phyloP scores from a whole-genome alignment of 1,139 yeast genomes.

The Candida labiduridarum region DNA sequence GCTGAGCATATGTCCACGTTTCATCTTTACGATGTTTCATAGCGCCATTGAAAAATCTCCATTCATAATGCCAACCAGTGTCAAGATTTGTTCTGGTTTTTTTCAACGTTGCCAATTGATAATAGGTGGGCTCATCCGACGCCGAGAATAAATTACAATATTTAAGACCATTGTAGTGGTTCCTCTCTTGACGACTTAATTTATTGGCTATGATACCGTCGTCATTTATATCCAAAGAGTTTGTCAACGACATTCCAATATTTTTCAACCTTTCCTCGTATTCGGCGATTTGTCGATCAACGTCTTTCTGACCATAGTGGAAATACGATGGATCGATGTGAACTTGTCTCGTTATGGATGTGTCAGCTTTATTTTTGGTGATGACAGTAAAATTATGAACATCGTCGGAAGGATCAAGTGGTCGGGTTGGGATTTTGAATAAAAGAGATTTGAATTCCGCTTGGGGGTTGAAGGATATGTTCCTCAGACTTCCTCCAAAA shows the following conservation, averaged over 20 bases:
- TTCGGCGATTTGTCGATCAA: slow-evolving; percentile 28
- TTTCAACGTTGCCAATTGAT: slow-evolving; percentile 35
- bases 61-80: slow-evolving; percentile 44
- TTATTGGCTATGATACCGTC: slow-evolving; percentile 15
- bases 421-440: slow-evolving; percentile 20
- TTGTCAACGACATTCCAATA: slow-evolving; percentile 26
- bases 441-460: slow-evolving; percentile 18
- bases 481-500: slow-evolving; percentile 10
- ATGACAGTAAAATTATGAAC: slow-evolving; percentile 20
- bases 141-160: slow-evolving; percentile 19
- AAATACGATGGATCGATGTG: slow-evolving; percentile 23
- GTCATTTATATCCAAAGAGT: slow-evolving; percentile 26
- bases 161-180: slow-evolving; percentile 28
- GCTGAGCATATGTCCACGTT: slow-evolving; percentile 26
- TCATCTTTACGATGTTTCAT: slow-evolving; percentile 23
- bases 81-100: slow-evolving; percentile 29
- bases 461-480: slow-evolving; percentile 19
- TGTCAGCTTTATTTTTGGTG: slow-evolving; percentile 18
- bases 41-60: slow-evolving; percentile 41
- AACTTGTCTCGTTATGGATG: slow-evolving; percentile 22
- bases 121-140: slow-evolving; percentile 31
- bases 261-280: slow-evolving; percentile 26
- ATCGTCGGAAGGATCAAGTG: slow-evolving; percentile 22
- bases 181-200: slow-evolving; percentile 24
- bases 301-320: slow-evolving; percentile 25